phyloP scores from a whole-genome alignment of 1,139 yeast species.

The Yamadazyma diospyri region DNA sequence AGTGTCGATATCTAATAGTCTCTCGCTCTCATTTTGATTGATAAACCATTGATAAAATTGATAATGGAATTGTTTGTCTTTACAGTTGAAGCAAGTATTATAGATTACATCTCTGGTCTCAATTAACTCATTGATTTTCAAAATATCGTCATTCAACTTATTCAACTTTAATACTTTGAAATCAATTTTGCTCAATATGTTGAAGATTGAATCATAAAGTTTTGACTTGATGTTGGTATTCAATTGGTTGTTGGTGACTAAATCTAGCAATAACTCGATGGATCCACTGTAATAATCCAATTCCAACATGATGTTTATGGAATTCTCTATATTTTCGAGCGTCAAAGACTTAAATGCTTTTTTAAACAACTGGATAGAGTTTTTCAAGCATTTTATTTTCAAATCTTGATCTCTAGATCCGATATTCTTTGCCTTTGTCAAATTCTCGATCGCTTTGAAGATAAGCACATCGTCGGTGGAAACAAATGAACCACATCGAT shows the following conservation, averaged over 20 bases:
- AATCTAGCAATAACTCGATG: constrained; percentile 73
- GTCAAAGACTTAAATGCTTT: constrained; percentile 77
- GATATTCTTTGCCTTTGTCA: constrained; percentile 80
- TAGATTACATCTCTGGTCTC: constrained; percentile 72
- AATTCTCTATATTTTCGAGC: constrained; percentile 76
- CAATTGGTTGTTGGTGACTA: constrained; percentile 19
- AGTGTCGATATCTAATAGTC: constrained; percentile 75
- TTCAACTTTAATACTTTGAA: constrained; percentile 55
- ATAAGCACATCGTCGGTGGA: constrained; percentile 91
- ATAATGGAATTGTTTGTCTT: constrained; percentile 83
- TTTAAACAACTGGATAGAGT: constrained; percentile 74
- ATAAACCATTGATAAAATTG: constrained; percentile 93
- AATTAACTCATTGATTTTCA: constrained; percentile 50
- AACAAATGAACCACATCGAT: constrained; percentile 92
- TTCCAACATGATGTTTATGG: constrained; percentile 73
- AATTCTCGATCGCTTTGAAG: constrained; percentile 89
- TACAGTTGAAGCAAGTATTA: constrained; percentile 65
- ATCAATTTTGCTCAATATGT: constrained; percentile 69
- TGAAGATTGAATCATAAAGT: constrained; percentile 72
- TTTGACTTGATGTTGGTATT: constrained; percentile 24
- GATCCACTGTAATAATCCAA: constrained; percentile 84
- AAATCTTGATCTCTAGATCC: constrained; percentile 69
- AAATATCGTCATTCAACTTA: constrained; percentile 35
- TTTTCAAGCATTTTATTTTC: constrained; percentile 64
- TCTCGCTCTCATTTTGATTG: constrained; percentile 69